phyloP scores from a whole-genome alignment of 345 rosid species.

The Populus pruinosa region DNA sequence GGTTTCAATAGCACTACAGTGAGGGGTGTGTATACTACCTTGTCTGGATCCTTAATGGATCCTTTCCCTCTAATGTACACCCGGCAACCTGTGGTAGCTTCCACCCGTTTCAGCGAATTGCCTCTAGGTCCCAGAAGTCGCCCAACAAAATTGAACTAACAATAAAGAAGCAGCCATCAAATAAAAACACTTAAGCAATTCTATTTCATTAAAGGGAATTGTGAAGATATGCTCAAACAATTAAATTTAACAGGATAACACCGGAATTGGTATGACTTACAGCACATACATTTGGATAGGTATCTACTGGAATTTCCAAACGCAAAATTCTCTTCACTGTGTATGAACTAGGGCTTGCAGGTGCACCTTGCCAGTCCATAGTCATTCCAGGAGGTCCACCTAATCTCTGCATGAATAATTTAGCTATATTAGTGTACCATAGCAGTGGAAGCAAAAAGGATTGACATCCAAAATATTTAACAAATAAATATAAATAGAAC shows the following conservation, averaged over 20 bases:
- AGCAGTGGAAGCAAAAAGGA: background rate
- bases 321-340: constrained; percentile 94
- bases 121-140: constrained; percentile 98
- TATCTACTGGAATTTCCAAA: constrained; percentile 96
- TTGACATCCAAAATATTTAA: background rate
- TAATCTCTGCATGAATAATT: constrained; percentile 55
- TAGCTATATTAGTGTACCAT: constrained; percentile 7
- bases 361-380: constrained; percentile 99
- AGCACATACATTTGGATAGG: constrained; percentile 63
- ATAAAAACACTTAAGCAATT: background rate
- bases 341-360: constrained; percentile 91
- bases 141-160: constrained; percentile 96
- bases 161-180: constrained; percentile 9
- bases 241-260: background rate
- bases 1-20: background rate
- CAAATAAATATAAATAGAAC: background rate
- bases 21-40: constrained; percentile 37
- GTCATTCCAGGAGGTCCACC: constrained; percentile 91
- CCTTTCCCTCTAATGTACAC: constrained; percentile 98
- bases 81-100: constrained; percentile 97
- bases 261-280: background rate
- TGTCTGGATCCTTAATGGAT: constrained; percentile 95
- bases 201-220: background rate
- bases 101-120: constrained; percentile 95
- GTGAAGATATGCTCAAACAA: background rate